Evolutionary conservation across 305 asterid species (phyloP).

Genomic region (Fraxinus angustifolia): DNA sequence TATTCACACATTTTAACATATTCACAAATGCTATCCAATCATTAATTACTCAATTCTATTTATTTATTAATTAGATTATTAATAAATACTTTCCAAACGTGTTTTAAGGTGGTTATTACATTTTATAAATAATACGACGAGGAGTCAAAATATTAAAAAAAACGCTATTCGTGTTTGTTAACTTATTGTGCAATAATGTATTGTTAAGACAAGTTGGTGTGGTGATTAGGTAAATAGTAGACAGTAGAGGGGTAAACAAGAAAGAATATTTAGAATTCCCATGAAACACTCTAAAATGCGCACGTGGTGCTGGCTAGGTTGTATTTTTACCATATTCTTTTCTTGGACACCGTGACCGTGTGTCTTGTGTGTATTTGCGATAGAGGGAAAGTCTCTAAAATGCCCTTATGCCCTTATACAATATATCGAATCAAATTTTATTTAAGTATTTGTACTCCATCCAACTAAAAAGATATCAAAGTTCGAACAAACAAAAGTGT

Average conservation of each 20-base stretch:
- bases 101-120: neutral
- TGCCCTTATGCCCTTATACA: slow-evolving; percentile 30
- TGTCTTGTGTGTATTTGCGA: slow-evolving; percentile 3
- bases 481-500: neutral
- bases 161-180: neutral
- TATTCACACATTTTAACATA: too few relatives aligned
- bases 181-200: neutral
- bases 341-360: slow-evolving; percentile 28
- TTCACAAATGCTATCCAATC: too few relatives aligned
- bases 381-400: slow-evolving; percentile 15
- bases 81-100: too few relatives aligned
- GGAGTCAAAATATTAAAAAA: neutral
- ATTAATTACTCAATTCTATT: too few relatives aligned
- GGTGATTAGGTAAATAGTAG: neutral
- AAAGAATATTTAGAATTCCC: slow-evolving; percentile 34
- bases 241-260: neutral
- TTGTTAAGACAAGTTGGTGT: neutral
- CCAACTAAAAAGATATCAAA: neutral
- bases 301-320: slow-evolving; percentile 23
- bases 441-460: neutral
- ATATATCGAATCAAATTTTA: too few relatives aligned
- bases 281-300: slow-evolving; percentile 30
- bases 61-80: too few relatives aligned
- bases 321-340: slow-evolving; percentile 18
- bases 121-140: neutral